Evolutionary conservation across 331 rosid genomes (phyloP), one percentile per base, ranked within the genome.

Genomic region (Dryas integrifolia): DNA sequence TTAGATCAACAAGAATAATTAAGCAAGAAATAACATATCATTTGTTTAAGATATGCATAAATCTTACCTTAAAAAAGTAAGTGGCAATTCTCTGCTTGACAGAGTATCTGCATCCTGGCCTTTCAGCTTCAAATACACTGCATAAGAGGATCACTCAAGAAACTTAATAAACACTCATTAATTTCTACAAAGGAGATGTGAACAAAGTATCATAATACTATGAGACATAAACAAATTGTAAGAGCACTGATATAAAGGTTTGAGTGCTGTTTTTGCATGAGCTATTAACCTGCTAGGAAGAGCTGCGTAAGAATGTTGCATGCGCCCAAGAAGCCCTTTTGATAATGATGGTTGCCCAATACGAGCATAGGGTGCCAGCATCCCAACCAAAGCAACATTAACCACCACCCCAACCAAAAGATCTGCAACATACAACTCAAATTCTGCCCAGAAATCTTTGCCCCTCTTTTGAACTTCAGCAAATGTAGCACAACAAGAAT

Each of bases 391-490:
- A 78, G 97, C 98, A 84, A 89, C 81, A 82, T 91, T 92, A 75
- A 94, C 98, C 30, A 82, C 98, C 67, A 88, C 73, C 52, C 96
- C 98, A 71, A 94, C 98, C 85, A 94, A 82, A 69, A 91, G 84
- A 83, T 94, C 98, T 15, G 98, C 97, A 55, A 91, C 90, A n/a
- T 91, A 91, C 87, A 94, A 76, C 89, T 94, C 98, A 83, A 91
- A 91, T 58, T 94, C 98, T 46, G 96, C 83, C 98, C 98, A 94
- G 61, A 94, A 94, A 77, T 91, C 85, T 81, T 94, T 91, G 78
- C 98, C 98, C 75, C 98, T 88, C 82, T 91, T 88, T 82, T 89
- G 95, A 72, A 88, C 85, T 85, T 94, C 98, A 13, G 98, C 97
- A 78, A 91, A 84, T 0, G 98, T 94, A 58, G 98, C 97, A 82